Conservation (phyloP, 345 rosid genomes). For the Salix koriyanagi region DNA sequence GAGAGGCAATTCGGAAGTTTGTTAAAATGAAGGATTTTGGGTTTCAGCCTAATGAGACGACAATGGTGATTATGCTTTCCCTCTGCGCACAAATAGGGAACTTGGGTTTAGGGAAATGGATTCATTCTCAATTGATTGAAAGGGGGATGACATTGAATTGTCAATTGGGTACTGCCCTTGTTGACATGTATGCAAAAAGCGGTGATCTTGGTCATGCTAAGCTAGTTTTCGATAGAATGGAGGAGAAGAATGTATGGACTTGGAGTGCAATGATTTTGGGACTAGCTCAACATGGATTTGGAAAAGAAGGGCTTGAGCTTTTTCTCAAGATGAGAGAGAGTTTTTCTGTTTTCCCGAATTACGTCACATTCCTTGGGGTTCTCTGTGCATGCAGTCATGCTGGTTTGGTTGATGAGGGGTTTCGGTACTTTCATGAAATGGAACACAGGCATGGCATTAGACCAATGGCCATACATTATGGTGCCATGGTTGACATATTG, state of each 20-base stretch:
- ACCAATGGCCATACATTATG: constrained; percentile 66
- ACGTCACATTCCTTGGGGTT: constrained; percentile 81
- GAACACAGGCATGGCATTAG: constrained; percentile 56
- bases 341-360: constrained; percentile 52
- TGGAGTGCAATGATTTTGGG: constrained; percentile 95
- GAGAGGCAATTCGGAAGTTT: constrained; percentile 46
- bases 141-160: constrained; percentile 53
- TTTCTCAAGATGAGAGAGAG: constrained; percentile 46
- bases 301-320: constrained; percentile 52
- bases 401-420: constrained; percentile 68
- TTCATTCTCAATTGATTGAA: constrained; percentile 56
- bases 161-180: constrained; percentile 75
- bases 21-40: constrained; percentile 41
- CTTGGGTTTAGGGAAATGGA: constrained; percentile 66
- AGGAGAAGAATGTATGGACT: constrained; percentile 70
- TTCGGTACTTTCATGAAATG: constrained; percentile 60
- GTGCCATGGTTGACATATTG: constrained; percentile 72
- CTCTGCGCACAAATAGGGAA: constrained; percentile 50
- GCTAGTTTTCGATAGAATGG: constrained; percentile 48
- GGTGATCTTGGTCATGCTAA: constrained; percentile 52
- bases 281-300: constrained; percentile 70
- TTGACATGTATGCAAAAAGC: constrained; percentile 72
- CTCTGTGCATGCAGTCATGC: constrained; percentile 80
- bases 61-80: constrained; percentile 66
- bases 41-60: constrained; percentile 62